Base-by-base conservation (phyloP, 306 rosid species). In the Herpetospermum pedunculosum region DNA sequence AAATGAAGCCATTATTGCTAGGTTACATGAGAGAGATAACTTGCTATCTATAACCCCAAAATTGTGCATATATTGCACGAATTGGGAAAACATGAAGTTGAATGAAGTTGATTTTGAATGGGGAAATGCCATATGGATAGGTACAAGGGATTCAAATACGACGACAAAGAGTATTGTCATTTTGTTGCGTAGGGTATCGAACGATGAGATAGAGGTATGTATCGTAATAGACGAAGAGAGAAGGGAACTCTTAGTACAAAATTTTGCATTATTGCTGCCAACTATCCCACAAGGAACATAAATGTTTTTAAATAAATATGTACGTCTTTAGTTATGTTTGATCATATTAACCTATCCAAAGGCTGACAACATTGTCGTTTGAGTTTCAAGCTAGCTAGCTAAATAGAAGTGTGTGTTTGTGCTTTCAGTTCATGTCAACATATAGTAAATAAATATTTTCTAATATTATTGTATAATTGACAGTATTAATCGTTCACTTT, bases 101-200 rank as follows among this genome's bases (percentile, higher is more conserved):
- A 63, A 76, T 21, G 74, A 76, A 19, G 57, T 29, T 5, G 74
- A 76, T 48, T 76, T 76, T 30, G 79, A 74, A 13, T 76, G 74
- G 79, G 79, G 74, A 8, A 64, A 62, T 19, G 74, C 79, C 1
- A 16, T 8, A 0, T 76, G 74, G 79, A 38, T 50, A 2, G 34
- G 70, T 34, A 37, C 6, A 0, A 63, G 44, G 47, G 8, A 15
- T 63, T 6, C 25, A 63, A 5, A 18, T 29, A n/a, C 8, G 4
- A 14, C 13, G 3, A 25, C 14, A 23, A 63, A 37, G 43, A 63
- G 34, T 34, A 44, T 34, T 29, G 43, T 32, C 34, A 16, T 63
- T 63, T 37, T 63, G 70, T 3, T 32, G 43, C n/a, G n/a, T n/a
- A n/a, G n/a, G 10, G 6, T 6, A 11, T 32, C 40, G 13, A 44